A percentile compares a stretch with the other conserved stretches of the same genome.
Evolutionary conservation across 768 basidiomycete genomes (phyloP).

Genomic region (Xerocomus brunneocitrinus): DNA sequence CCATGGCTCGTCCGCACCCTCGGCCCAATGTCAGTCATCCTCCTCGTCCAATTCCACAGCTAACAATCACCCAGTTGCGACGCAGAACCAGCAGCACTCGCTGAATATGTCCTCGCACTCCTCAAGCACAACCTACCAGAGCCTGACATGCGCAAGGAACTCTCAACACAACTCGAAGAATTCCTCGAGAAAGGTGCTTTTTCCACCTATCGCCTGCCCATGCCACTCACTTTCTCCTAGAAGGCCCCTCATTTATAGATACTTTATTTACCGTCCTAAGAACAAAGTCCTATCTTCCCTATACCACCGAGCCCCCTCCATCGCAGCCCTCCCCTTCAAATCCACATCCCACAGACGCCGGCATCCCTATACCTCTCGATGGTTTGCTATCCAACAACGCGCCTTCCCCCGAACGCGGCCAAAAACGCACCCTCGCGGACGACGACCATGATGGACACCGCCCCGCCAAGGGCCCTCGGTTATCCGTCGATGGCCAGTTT

Average conservation of each 20-base stretch:
- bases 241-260: constrained; percentile 75
- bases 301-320: constrained; percentile 44
- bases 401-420: constrained; percentile 47
- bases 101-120: constrained; percentile 91
- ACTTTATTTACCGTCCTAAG: constrained; percentile 81
- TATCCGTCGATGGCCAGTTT: constrained; percentile 62
- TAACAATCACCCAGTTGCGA: constrained; percentile 63
- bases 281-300: constrained; percentile 82
- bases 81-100: constrained; percentile 89
- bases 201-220: neutral
- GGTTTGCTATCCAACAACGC: constrained; percentile 46
- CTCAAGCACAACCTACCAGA: constrained; percentile 87
- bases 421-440: constrained; percentile 61
- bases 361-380: constrained; percentile 80
- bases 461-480: constrained; percentile 68
- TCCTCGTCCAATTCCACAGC: neutral
- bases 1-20: constrained; percentile 86
- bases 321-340: constrained; percentile 34
- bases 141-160: constrained; percentile 74
- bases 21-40: constrained; percentile 70
- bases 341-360: constrained; percentile 44
- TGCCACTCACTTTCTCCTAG: constrained; percentile 31
- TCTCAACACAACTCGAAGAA: constrained; percentile 76
- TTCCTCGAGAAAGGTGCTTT: constrained; percentile 85
- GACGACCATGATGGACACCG: constrained; percentile 58